phyloP scores from a whole-genome alignment of 768 basidiomycete species.

The Aureoboletus auriporus region DNA sequence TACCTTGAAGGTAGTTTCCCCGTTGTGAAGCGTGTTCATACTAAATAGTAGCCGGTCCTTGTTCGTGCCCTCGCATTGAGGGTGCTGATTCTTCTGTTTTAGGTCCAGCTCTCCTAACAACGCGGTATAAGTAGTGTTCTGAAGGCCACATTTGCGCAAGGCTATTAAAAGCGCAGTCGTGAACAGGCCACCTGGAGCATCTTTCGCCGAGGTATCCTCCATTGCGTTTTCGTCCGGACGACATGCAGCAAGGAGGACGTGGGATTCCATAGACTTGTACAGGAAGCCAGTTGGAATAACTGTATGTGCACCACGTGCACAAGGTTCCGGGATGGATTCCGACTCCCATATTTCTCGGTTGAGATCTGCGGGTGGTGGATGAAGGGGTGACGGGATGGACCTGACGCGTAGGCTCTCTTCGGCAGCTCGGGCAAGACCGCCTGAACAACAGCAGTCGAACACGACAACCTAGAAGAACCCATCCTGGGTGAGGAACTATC shows the following conservation, averaged over 20 bases:
- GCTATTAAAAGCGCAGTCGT: conserved; percentile 15
- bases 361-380: conserved; percentile 13
- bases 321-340: conserved; percentile 1
- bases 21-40: conserved; percentile 11
- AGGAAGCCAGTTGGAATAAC: conserved; percentile 6
- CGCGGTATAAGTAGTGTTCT: conserved; percentile 13
- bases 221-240: conserved; percentile 10
- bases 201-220: conserved; percentile 6
- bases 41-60: conserved; percentile 17
- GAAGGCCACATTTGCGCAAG: conserved; percentile 4
- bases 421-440: conserved; percentile 13
- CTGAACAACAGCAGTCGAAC: conserved; percentile 21
- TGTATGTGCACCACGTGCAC: conserved; percentile 6
- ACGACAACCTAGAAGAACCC: conserved; percentile 8
- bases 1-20: conserved; percentile 15
- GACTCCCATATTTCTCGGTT: conserved; percentile 5
- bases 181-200: conserved; percentile 14
- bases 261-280: conserved; percentile 18
- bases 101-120: conserved; percentile 13
- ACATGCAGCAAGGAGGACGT: conserved; percentile 21
- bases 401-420: conserved; percentile 1
- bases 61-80: conserved; percentile 18
- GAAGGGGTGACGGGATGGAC: conserved; percentile 7
- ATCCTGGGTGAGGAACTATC: background rate
- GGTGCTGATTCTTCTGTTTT: conserved; percentile 6